A percentile compares a stretch with the other conserved stretches of the same genome.
Evolutionary conservation across 495 filamentous ascomycete species (phyloP).

Genomic region (Niebla homalea): DNA sequence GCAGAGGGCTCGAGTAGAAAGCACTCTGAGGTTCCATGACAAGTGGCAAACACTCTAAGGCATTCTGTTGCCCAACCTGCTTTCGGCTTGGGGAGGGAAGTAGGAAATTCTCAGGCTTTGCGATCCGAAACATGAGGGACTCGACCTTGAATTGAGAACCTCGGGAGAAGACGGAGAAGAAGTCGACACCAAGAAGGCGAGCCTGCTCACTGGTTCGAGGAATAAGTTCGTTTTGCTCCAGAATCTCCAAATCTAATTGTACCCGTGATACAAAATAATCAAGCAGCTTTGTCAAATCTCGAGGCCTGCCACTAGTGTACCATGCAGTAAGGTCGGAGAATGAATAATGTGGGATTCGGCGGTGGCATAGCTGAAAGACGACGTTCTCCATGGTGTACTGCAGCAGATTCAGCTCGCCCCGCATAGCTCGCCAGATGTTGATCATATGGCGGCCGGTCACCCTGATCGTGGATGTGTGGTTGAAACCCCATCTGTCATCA

Average conservation of each 20-base stretch:
- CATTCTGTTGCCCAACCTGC: conserved; percentile 90
- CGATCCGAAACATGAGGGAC: conserved; percentile 96
- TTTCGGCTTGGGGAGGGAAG: conserved; percentile 78
- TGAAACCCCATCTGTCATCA: conserved; percentile 82
- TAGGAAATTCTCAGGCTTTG: conserved; percentile 90
- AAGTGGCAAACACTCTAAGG: conserved; percentile 83
- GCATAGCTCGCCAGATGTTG: conserved; percentile 96
- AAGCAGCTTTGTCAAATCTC: conserved; percentile 60
- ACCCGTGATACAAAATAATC: conserved; percentile 68
- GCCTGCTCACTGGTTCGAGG: conserved; percentile 89
- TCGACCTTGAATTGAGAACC: conserved; percentile 98
- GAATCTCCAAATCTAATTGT: conserved; percentile 74
- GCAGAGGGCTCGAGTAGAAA: conserved; percentile 78
- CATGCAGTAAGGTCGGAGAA: conserved; percentile 66
- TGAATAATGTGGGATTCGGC: conserved; percentile 81
- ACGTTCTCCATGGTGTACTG: conserved; percentile 98
- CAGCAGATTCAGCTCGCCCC: conserved; percentile 72
- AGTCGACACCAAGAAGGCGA: conserved; percentile 83
- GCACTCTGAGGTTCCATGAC: conserved; percentile 97
- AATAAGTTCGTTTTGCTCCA: conserved; percentile 82
- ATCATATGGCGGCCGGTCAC: conserved; percentile 90
- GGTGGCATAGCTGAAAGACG: conserved; percentile 79
- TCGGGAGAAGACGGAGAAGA: conserved; percentile 84
- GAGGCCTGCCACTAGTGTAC: conserved; percentile 54
- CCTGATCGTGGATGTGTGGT: conserved; percentile 71